Base-by-base conservation (phyloP, 2,329 filamentous ascomycete genomes). In the Zasmidium cellare region DNA sequence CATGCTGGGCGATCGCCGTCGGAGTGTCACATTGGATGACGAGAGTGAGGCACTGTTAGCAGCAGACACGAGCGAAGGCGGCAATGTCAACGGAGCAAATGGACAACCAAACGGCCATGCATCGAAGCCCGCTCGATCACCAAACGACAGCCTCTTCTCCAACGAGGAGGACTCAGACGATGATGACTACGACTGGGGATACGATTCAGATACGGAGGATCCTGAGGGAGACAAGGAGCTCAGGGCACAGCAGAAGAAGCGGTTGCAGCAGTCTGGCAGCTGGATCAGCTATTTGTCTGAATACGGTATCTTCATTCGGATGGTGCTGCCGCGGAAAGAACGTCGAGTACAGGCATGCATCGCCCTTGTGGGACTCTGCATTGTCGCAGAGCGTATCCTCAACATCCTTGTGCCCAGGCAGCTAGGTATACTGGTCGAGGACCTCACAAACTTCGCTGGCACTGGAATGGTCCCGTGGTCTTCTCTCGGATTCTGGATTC, bases 341-440 rank as follows among this genome's bases (percentile, higher is more conserved):
- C 81, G 79, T 53, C 72, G 76, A 14, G 81, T 94, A 18, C 90
- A 94, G 70, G 71, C 89, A 18, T 86, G 87, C 54, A 83, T 89
- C 19, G 76, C 83, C 11, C 78, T 89, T 3, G 87, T 94, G 46
- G 82, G 83, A 0, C 46, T 89, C 1, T 89, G 89, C 64, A 78
- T 94, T 20, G 72, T 92, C n/a, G 77, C 80, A 52, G 84, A 87
- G 55, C 91, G 92, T 63, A 84, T 84, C 3, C 77, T 96, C 51
- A 90, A 92, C 65, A 78, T 96, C 14, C 76, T 96, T 45, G 85
- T 91, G 28, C 91, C 91, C n/a, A 83, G 89, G 19, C 90, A 94
- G 69, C 84, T 93, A 28, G 91, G 91, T 62, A 85, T 90, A 57
- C 86, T 96, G 62, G 87, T 90, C 62, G 85, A 94, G 67, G 84